A percentile compares a stretch with the other conserved stretches of the same genome.
These are phyloP conservation scores for Adansonia madagascariensis DNA, from an alignment of 441 rosid species.

Conservation along the genomic window DNA sequence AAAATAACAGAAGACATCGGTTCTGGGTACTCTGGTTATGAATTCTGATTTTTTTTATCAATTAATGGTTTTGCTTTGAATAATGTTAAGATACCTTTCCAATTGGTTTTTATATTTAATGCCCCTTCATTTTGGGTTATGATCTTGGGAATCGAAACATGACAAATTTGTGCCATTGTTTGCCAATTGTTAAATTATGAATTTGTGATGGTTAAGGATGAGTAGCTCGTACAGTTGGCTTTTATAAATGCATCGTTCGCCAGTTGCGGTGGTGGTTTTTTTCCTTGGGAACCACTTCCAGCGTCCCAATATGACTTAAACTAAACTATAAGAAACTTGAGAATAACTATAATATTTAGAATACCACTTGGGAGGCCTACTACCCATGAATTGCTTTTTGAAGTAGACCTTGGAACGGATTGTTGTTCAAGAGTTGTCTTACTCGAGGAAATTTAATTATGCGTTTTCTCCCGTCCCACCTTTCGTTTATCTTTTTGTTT, in stretches of 20 bases:
- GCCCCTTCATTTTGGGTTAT: background rate
- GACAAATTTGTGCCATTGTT: background rate
- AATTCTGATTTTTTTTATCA: background rate
- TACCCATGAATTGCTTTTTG: background rate
- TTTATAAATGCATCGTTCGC: background rate
- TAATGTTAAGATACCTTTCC: conserved; percentile 18
- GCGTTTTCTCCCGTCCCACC: background rate
- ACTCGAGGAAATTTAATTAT: too few relatives aligned
- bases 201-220: background rate
- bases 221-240: background rate
- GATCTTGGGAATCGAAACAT: background rate
- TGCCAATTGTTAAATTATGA: background rate
- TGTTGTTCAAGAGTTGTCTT: background rate
- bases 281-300: background rate
- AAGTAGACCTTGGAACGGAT: background rate
- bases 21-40: conserved; percentile 26
- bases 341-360: too few relatives aligned
- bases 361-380: too few relatives aligned
- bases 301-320: background rate
- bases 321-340: too few relatives aligned
- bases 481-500: background rate
- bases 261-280: background rate
- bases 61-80: conserved; percentile 22
- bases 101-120: background rate
- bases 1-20: conserved; percentile 33